A percentile compares a stretch with the other conserved stretches of the same genome.
Evolutionary conservation across 2,329 filamentous ascomycete genomes (phyloP).

Genomic region (Trichoderma koningiopsis): DNA sequence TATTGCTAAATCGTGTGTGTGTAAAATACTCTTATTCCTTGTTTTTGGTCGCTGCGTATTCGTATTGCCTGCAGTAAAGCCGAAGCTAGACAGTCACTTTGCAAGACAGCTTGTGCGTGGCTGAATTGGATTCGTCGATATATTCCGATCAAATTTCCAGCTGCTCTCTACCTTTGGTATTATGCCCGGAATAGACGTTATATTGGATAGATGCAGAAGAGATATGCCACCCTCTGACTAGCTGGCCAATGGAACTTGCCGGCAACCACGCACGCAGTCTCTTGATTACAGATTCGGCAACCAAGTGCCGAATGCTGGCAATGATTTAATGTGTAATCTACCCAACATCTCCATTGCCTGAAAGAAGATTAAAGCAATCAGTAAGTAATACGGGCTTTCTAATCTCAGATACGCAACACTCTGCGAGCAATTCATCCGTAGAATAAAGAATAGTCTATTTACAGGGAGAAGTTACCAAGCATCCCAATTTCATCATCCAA

Average conservation of each 20-base stretch:
- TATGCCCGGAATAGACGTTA: not conserved
- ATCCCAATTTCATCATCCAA: too few relatives aligned
- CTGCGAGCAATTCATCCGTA: not conserved
- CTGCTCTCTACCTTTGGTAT: not conserved
- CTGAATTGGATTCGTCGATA: not conserved
- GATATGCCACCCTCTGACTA: not conserved
- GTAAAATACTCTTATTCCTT: too few relatives aligned
- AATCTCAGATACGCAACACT: not conserved
- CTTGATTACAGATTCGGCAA: not conserved
- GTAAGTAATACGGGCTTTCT: not conserved
- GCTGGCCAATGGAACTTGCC: not conserved
- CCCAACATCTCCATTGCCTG: too few relatives aligned
- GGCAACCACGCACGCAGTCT: not conserved
- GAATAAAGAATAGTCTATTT: not conserved
- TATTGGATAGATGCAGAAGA: not conserved
- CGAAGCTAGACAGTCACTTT: not conserved
- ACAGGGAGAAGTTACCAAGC: too few relatives aligned
- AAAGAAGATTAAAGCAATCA: not conserved
- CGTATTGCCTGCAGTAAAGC: slow-evolving; percentile 2
- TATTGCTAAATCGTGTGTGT: too few relatives aligned
- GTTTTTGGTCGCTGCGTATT: slow-evolving; percentile 6
- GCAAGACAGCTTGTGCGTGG: not conserved
- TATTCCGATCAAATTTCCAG: not conserved
- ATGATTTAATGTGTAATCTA: not conserved
- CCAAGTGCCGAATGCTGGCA: not conserved